Evolutionary conservation across 129 eudicot species (phyloP), one percentile per base, ranked within the genome.

Genomic region (Saposhnikovia divaricata): DNA sequence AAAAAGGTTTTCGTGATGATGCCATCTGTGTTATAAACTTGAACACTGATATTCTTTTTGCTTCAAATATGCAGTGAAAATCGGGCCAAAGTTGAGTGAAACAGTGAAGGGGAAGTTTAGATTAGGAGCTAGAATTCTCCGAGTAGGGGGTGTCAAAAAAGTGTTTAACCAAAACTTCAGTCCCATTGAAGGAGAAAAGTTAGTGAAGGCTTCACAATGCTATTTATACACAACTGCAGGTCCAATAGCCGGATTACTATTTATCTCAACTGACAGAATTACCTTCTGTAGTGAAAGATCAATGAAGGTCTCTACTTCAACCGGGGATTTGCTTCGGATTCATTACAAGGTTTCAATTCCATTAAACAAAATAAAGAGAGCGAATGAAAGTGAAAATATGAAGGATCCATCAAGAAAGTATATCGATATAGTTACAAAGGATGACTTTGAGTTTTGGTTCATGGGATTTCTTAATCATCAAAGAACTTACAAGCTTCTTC

Each of bases 361-460:
- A 12, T 15, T 85, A 23, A 79, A 44, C 45, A 75, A 76, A 70
- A 85, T 80, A 28, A 69, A 78, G 83, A 78, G 70, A 69, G 85
- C 81, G 0, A 63, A 39, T 45, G 81, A 79, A 74, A 76, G 83
- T 38, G 69, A 79, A 77, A 82, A 79, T 47, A 50, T 18, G 78
- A 57, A 75, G 28, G 83, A 69, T 42, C 83, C 83, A 42, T 73
- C 83, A 6, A 74, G 73, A 48, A 81, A 85, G 84, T 86, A 86
- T 28, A 68, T 83, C 4, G 47, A 86, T 9, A 25, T 86, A 38
- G 82, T 86, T 57, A 86, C 89, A 6, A 74, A 72, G 72, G 87
- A 85, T 57, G 55, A 77, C 57, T 82, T 84, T 38, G 90, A 87
- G 66, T 87, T 87, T 77, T 87, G 90, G 90, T 85, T 87, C 81